These are phyloP conservation scores for Botryotinia narcissicola DNA, from an alignment of 2,329 filamentous ascomycete species.

Conservation along the genomic window DNA sequence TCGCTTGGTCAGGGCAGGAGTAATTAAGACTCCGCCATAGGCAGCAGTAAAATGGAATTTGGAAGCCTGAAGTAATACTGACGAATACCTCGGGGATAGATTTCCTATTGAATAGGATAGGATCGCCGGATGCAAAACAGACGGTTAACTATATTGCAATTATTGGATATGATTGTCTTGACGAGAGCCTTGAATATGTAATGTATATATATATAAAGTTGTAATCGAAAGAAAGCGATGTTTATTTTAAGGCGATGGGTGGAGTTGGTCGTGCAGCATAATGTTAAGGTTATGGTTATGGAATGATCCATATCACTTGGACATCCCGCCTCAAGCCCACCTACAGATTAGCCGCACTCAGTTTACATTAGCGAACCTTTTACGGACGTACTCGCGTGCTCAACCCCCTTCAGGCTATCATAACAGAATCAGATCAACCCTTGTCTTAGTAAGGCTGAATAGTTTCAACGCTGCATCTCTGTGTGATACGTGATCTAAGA, in stretches of 20 bases:
- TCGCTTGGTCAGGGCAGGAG: neutral
- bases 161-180: neutral
- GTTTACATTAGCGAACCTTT: constrained; percentile 7
- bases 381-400: neutral
- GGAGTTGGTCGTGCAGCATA: neutral
- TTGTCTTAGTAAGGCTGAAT: neutral
- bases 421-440: neutral
- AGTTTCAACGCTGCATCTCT: neutral
- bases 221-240: neutral
- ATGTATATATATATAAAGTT: constrained; percentile 1
- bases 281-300: neutral
- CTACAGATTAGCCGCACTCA: neutral
- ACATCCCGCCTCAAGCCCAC: neutral
- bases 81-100: neutral
- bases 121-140: neutral
- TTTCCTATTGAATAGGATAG: neutral
- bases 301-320: neutral
- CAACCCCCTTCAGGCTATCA: neutral
- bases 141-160: neutral
- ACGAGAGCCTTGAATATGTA: neutral
- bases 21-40: constrained; percentile 16
- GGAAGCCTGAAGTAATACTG: constrained; percentile 19
- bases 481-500: neutral
- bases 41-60: constrained; percentile 19
- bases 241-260: constrained; percentile 8